These are phyloP conservation scores for Centella asiatica DNA, from an alignment of 129 eudicot species.

Conservation along the genomic window DNA sequence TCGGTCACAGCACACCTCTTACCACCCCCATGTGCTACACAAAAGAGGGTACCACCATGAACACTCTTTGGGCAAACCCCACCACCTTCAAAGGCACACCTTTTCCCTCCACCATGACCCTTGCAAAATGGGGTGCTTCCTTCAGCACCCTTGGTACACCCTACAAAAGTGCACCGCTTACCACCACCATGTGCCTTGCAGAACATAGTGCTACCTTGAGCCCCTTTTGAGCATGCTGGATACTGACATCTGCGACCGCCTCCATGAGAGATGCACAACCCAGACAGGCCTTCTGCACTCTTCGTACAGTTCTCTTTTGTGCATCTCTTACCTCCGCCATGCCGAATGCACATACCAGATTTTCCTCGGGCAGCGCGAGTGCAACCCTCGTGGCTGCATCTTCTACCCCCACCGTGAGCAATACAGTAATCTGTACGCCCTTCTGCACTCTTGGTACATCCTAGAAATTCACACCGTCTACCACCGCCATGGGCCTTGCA, in stretches of 20 bases:
- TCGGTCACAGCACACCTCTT: slow-evolving; percentile 80
- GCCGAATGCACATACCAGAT: slow-evolving; percentile 90
- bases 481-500: slow-evolving; percentile 99
- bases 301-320: slow-evolving; percentile 73
- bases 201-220: slow-evolving; percentile 95
- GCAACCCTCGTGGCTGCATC: slow-evolving; percentile 81
- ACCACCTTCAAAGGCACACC: slow-evolving; percentile 76
- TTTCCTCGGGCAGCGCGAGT: slow-evolving; percentile 80
- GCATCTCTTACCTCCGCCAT: slow-evolving; percentile 97
- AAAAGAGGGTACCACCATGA: slow-evolving; percentile 86
- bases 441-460: slow-evolving; percentile 94
- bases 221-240: slow-evolving; percentile 67
- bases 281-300: slow-evolving; percentile 92
- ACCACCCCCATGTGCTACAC: slow-evolving; percentile 97
- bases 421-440: slow-evolving; percentile 94
- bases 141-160: slow-evolving; percentile 94
- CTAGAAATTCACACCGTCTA: slow-evolving; percentile 76
- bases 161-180: slow-evolving; percentile 67
- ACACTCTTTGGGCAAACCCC: slow-evolving; percentile 91
- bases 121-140: slow-evolving; percentile 90
- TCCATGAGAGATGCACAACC: slow-evolving; percentile 93
- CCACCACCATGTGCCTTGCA: slow-evolving; percentile 99
- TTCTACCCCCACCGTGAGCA: slow-evolving; percentile 95
- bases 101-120: slow-evolving; percentile 96
- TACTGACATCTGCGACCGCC: slow-evolving; percentile 94